Conservation (phyloP, 305 asterid genomes). For the Fraxinus baroniana region DNA sequence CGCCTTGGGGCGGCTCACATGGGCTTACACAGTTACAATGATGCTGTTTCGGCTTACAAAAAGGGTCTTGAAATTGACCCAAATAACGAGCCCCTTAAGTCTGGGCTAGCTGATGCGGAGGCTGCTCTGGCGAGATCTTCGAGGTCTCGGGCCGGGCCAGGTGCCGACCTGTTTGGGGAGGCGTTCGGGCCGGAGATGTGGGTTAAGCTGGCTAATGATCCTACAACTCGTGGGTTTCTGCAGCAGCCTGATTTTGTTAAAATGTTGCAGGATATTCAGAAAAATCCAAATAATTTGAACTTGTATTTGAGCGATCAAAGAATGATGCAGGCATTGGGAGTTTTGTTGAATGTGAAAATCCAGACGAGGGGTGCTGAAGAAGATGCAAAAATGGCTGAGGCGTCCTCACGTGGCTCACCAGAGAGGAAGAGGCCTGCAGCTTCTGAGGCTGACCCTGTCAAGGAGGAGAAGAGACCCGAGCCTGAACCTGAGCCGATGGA, state of each 20-base stretch:
- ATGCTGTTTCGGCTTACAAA: slow-evolving; percentile 57
- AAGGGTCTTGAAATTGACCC: slow-evolving; percentile 78
- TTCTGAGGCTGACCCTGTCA: slow-evolving; percentile 36
- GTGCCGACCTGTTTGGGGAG: slow-evolving; percentile 58
- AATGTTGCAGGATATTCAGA: slow-evolving; percentile 81
- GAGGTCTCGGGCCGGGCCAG: slow-evolving; percentile 26
- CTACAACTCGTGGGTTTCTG: slow-evolving; percentile 52
- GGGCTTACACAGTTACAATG: slow-evolving; percentile 55
- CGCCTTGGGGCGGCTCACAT: slow-evolving; percentile 82
- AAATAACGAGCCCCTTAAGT: slow-evolving; percentile 64
- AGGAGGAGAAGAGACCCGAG: slow-evolving; percentile 48
- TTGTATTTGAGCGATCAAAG: slow-evolving; percentile 69
- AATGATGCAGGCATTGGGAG: slow-evolving; percentile 78
- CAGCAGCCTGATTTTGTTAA: slow-evolving; percentile 71
- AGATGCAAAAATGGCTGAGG: slow-evolving; percentile 37
- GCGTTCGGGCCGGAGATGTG: slow-evolving; percentile 89
- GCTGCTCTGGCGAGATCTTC: slow-evolving; percentile 43
- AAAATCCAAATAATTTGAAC: slow-evolving; percentile 59
- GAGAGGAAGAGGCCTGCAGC: slow-evolving; percentile 56
- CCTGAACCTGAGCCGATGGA: slow-evolving; percentile 43
- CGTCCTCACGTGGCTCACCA: slow-evolving; percentile 26
- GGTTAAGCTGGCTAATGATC: slow-evolving; percentile 60
- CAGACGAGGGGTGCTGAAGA: slow-evolving; percentile 44
- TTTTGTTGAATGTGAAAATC: slow-evolving; percentile 56
- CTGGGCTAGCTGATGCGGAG: slow-evolving; percentile 73